phyloP scores from a whole-genome alignment of 306 rosid genomes.

The Quercus dentata region DNA sequence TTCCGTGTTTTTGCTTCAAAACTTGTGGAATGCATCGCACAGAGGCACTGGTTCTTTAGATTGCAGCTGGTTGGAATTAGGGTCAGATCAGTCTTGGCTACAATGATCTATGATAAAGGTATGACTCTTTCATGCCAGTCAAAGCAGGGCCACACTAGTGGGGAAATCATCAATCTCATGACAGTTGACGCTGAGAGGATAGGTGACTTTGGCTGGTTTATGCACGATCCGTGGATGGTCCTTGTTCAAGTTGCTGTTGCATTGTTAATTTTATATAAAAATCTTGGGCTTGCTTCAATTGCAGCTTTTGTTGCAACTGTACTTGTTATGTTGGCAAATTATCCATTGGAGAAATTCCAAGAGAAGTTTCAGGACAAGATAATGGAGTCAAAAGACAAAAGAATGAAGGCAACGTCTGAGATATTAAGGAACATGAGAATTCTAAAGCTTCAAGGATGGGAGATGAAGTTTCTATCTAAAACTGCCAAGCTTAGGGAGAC shows the following conservation, averaged over 20 bases:
- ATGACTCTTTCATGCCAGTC: constrained; percentile 17
- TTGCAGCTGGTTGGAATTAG: too few relatives aligned
- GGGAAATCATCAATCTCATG: constrained; percentile 28
- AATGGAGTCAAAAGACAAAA: constrained; percentile 33
- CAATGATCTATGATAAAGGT: too few relatives aligned
- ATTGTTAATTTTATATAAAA: constrained; percentile 23
- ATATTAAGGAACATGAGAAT: constrained; percentile 37
- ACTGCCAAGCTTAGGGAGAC: constrained; percentile 8
- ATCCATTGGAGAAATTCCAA: constrained; percentile 30
- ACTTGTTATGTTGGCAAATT: constrained; percentile 21
- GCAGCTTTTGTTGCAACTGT: constrained; percentile 26
- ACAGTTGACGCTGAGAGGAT: constrained; percentile 12
- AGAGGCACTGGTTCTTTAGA: too few relatives aligned
- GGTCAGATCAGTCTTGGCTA: too few relatives aligned
- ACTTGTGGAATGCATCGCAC: too few relatives aligned
- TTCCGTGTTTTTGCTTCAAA: too few relatives aligned
- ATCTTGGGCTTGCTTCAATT: constrained; percentile 24
- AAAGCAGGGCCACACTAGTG: constrained; percentile 14
- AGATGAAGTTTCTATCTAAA: constrained; percentile 34
- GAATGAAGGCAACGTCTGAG: constrained; percentile 40
- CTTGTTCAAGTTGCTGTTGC: constrained; percentile 15
- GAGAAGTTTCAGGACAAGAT: constrained; percentile 30
- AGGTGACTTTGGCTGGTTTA: constrained; percentile 21
- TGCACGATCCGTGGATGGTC: constrained; percentile 19
- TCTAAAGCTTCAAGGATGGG: constrained; percentile 42